Percentiles rank a stretch among this genome's conserved stretches.
These are phyloP conservation scores for Boletus hoseneyae DNA, from an alignment of 1,284 basidiomycete species.

Conservation along the genomic window DNA sequence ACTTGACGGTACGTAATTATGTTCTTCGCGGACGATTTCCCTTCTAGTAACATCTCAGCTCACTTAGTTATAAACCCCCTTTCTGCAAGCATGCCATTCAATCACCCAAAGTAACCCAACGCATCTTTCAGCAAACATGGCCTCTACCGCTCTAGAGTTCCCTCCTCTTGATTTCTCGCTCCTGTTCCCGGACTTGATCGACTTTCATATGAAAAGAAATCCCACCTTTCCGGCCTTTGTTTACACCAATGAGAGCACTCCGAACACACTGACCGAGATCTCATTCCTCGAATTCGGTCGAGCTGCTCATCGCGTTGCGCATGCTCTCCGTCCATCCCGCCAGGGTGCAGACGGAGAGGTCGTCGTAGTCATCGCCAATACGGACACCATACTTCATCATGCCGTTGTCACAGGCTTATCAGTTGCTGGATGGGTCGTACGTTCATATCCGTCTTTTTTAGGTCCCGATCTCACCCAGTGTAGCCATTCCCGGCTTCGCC, in stretches of 20 bases:
- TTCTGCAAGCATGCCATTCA: too few species aligned
- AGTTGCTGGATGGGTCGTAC: constrained; percentile 31
- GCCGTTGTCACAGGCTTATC: constrained; percentile 29
- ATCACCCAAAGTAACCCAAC: not conserved
- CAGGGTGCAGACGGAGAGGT: constrained; percentile 29
- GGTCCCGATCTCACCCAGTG: not conserved
- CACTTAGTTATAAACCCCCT: not conserved
- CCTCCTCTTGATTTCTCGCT: constrained; percentile 27
- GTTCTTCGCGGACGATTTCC: too few species aligned
- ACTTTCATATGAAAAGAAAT: constrained; percentile 32
- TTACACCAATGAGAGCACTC: constrained; percentile 16
- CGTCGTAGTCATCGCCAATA: constrained; percentile 35
- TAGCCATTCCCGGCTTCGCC: constrained; percentile 37
- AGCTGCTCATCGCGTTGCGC: constrained; percentile 33
- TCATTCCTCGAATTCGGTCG: constrained; percentile 30
- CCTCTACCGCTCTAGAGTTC: not conserved
- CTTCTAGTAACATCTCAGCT: not conserved
- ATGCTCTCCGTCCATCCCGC: constrained; percentile 24
- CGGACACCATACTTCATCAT: constrained; percentile 35
- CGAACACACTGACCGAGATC: not conserved
- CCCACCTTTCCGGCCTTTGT: constrained; percentile 21
- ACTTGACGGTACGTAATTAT: not conserved
- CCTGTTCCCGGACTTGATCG: constrained; percentile 24
- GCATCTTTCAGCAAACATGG: constrained; percentile 10
- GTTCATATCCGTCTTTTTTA: not conserved